Evolutionary conservation across 257 asterid species (phyloP).

Genomic region (Capsicum pubescens): DNA sequence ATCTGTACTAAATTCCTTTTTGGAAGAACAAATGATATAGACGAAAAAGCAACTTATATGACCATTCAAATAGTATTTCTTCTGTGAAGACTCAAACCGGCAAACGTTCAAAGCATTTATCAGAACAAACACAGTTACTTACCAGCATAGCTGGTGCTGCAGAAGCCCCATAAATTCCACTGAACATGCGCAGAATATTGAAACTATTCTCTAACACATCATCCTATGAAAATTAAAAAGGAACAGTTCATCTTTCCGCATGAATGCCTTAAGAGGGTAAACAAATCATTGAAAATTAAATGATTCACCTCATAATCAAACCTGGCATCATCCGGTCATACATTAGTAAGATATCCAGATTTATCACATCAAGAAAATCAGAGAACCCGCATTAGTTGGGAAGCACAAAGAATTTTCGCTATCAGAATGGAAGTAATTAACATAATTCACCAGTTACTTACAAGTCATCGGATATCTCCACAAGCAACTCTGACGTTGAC

Average conservation of each 20-base stretch:
- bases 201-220: conserved; percentile 79
- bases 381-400: not conserved
- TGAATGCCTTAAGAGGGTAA: not conserved
- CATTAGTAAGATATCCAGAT: conserved; percentile 30
- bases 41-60: not conserved
- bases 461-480: conserved; percentile 94
- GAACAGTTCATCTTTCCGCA: conserved; percentile 18
- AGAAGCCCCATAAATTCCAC: conserved; percentile 74
- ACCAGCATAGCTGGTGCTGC: conserved; percentile 84
- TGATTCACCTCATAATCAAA: conserved; percentile 90
- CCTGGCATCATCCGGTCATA: conserved; percentile 52
- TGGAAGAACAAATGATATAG: no score
- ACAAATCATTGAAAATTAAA: not conserved
- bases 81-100: not conserved
- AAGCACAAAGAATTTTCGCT: not conserved
- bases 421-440: not conserved
- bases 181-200: conserved; percentile 89
- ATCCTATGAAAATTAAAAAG: conserved; percentile 50
- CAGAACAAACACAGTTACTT: conserved; percentile 37
- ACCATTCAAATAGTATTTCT: not conserved
- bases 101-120: not conserved
- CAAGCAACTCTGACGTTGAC: conserved; percentile 85
- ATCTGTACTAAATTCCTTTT: not conserved
- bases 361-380: conserved; percentile 24
- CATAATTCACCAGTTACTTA: conserved; percentile 49